Conservation (phyloP, 179 eudicot genomes). For the Patellifolia procumbens region DNA sequence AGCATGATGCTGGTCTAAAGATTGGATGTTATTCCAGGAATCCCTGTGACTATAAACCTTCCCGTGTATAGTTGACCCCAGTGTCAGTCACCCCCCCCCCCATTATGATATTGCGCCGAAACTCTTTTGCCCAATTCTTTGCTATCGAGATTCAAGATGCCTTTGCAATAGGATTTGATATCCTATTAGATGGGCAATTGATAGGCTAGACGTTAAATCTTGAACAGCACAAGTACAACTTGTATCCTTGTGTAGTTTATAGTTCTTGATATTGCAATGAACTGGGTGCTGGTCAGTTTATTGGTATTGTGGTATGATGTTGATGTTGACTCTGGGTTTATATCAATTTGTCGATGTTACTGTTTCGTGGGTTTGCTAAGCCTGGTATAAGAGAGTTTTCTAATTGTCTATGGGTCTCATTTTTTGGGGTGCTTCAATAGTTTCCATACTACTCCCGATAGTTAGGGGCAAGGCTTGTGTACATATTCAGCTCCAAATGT, state of each 20-base stretch:
- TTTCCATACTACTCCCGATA: neutral
- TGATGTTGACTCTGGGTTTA: neutral
- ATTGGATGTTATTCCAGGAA: too few species aligned
- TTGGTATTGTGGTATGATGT: neutral
- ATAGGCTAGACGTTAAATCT: neutral
- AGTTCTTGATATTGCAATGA: too few species aligned
- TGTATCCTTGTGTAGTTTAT: neutral
- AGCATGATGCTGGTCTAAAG: too few species aligned
- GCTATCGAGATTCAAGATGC: neutral
- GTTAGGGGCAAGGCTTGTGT: neutral
- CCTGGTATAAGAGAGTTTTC: neutral
- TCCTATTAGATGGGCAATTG: neutral
- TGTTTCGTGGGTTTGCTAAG: neutral
- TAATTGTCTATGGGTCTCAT: neutral
- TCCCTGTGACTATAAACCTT: too few species aligned
- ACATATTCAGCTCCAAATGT: neutral
- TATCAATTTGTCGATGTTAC: neutral
- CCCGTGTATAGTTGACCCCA: neutral
- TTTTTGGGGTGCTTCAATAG: neutral
- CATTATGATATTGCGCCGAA: neutral
- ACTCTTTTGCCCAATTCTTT: neutral
- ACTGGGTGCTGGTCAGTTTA: neutral
- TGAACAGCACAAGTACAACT: neutral
- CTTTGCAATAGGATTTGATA: neutral
- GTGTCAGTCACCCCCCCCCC: neutral